A percentile compares a stretch with the other conserved stretches of the same genome.
phyloP scores from a whole-genome alignment of 768 basidiomycete genomes.

The Termitomyces sp. region DNA sequence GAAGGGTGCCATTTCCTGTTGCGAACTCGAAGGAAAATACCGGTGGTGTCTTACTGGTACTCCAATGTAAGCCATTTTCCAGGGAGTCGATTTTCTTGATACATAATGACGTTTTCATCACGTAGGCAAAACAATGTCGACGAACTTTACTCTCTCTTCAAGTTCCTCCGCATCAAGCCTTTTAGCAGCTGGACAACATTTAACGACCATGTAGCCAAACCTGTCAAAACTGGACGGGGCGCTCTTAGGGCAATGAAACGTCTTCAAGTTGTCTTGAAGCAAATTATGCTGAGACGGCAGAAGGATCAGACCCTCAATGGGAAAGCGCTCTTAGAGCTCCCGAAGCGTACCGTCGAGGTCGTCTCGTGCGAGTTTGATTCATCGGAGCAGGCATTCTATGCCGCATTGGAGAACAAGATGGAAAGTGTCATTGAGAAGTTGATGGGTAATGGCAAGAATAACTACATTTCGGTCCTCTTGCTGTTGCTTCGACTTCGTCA shows the following conservation, averaged over 20 bases:
- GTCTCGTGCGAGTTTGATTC: slow-evolving; percentile 75
- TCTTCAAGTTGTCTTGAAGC: slow-evolving; percentile 80
- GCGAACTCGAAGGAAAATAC: slow-evolving; percentile 70
- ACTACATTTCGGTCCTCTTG: slow-evolving; percentile 68
- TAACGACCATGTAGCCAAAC: slow-evolving; percentile 73
- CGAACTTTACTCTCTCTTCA: slow-evolving; percentile 86
- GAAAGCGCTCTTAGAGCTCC: slow-evolving; percentile 78
- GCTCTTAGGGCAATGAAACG: slow-evolving; percentile 75
- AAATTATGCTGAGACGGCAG: slow-evolving; percentile 85
- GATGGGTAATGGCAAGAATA: slow-evolving; percentile 51
- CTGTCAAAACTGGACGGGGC: slow-evolving; percentile 65
- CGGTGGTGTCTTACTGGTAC: slow-evolving; percentile 90
- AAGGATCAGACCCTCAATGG: slow-evolving; percentile 77
- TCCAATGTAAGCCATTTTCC: slow-evolving; percentile 50
- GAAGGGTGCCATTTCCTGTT: slow-evolving; percentile 76
- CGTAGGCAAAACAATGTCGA: slow-evolving; percentile 84
- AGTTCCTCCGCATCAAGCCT: slow-evolving; percentile 83
- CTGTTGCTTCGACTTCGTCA: slow-evolving; percentile 83
- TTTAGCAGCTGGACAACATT: slow-evolving; percentile 79
- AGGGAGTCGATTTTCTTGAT: slow-evolving; percentile 8
- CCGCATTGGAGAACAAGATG: slow-evolving; percentile 65
- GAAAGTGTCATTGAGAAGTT: slow-evolving; percentile 64
- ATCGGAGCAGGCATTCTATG: slow-evolving; percentile 79
- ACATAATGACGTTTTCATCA: slow-evolving; percentile 25
- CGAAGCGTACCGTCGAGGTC: slow-evolving; percentile 65